Conservation (phyloP, 345 rosid genomes). For the Mangifera indica region DNA sequence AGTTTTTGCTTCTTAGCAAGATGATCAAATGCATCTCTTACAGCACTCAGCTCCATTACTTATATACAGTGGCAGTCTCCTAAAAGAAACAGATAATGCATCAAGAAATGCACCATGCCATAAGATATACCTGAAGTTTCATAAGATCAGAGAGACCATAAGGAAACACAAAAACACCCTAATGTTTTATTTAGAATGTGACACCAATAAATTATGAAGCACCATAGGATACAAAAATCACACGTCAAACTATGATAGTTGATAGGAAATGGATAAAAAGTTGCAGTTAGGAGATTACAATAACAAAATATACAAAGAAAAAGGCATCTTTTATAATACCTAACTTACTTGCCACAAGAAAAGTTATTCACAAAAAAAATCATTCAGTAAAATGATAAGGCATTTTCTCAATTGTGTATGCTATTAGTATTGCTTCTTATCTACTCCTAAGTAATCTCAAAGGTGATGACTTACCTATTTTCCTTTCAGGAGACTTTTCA, state of each 20-base stretch:
- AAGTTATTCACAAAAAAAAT: too few species aligned
- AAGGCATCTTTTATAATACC: too few species aligned
- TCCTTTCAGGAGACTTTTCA: neutral
- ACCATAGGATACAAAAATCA: neutral
- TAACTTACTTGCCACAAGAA: too few species aligned
- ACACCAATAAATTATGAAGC: neutral
- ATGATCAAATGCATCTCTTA: conserved; percentile 64
- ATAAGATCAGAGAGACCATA: neutral
- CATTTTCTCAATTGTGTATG: neutral
- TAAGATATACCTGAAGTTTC: neutral
- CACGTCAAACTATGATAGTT: neutral
- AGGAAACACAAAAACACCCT: neutral
- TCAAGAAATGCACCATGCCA: neutral
- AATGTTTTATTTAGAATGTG: neutral
- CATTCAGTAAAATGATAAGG: neutral
- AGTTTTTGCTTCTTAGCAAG: conserved; percentile 65
- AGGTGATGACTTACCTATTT: neutral
- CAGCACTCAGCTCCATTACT: conserved; percentile 43
- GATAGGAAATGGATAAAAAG: neutral
- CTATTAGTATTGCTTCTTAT: neutral
- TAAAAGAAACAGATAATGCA: conserved; percentile 21
- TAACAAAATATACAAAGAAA: neutral
- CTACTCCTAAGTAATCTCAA: neutral
- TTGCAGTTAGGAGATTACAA: too few species aligned
- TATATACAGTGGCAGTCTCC: conserved; percentile 19